Evolutionary conservation across 352 stramenopile species (phyloP), one percentile per base, ranked within the genome.

Genomic region (Globisporangium iwayamae): DNA sequence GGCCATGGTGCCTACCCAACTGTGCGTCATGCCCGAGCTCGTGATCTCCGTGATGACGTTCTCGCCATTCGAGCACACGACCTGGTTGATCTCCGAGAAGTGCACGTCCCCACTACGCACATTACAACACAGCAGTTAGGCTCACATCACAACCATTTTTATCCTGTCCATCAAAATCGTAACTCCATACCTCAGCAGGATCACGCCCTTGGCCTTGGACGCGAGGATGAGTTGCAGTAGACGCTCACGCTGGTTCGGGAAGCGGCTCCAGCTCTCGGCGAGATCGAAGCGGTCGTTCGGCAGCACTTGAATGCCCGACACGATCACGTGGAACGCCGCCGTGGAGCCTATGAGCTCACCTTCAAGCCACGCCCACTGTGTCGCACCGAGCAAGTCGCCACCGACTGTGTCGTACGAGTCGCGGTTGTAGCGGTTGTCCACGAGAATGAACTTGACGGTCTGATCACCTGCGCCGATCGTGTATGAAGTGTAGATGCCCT

Each of bases 11-110:
- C 73, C 22, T 76, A 89, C 80, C 91, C 94, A 98, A 38, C 91
- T 97, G 66, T 98, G 93, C 5, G 93, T 98, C 85, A 98, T 89
- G 28, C 94, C 94, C 14, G 85, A 97, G 50, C 90, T 98, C 3
- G 94, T 98, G 46, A 98, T 90, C 60, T 93, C 85, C 3, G 85
- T 91, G 57, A 91, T 78, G 20, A 76, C 74, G 32, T 86, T 88
- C 34, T 69, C 56, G 54, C 75, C 83, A 45, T 74, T 75, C 2
- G 80, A 81, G 70, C 94, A 98, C 60, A 96, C 76, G 46, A 97
- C 94, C 59, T 96, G 86, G 67, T 97, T 91, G 66, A 98, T 79
- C 70, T 98, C 91, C 7, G 82, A 77, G 65, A 97, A 97, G 65
- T 98, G 94, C 0, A 98, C 91, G 73, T 98, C 94, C 3, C 94